A percentile compares a stretch with the other conserved stretches of the same genome.
Conservation (phyloP, 2,329 filamentous ascomycete species). For the Cylindrodendrum hubeiense region DNA sequence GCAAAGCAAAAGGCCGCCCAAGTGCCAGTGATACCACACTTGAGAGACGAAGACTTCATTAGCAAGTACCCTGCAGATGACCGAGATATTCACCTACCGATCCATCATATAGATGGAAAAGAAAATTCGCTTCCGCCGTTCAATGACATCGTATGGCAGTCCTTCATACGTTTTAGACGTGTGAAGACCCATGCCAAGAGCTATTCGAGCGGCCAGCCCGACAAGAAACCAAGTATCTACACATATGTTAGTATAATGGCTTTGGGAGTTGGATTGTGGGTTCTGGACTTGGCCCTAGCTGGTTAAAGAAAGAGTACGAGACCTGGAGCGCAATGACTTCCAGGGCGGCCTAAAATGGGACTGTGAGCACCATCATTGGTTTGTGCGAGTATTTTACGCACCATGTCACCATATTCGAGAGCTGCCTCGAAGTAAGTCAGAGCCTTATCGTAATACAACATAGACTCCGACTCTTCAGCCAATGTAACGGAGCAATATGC, state of each 20-base stretch:
- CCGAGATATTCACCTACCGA: slow-evolving; percentile 40
- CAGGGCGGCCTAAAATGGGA: slow-evolving; percentile 50
- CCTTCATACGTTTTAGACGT: slow-evolving; percentile 50
- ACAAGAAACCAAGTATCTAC: slow-evolving; percentile 61
- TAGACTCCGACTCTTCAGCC: slow-evolving; percentile 57
- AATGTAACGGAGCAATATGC: slow-evolving; percentile 57
- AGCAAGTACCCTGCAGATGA: not conserved
- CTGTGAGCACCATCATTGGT: not conserved
- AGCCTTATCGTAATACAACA: slow-evolving; percentile 58
- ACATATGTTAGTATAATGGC: not conserved
- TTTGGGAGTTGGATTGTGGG: not conserved
- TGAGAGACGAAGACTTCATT: not conserved
- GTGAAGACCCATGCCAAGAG: slow-evolving; percentile 58
- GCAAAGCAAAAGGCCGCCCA: slow-evolving; percentile 59
- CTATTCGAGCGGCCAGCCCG: slow-evolving; percentile 57
- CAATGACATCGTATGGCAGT: slow-evolving; percentile 47
- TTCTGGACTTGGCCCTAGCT: slow-evolving; percentile 58
- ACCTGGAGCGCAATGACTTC: slow-evolving; percentile 60
- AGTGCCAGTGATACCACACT: slow-evolving; percentile 59
- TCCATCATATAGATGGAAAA: slow-evolving; percentile 65
- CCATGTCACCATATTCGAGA: slow-evolving; percentile 54
- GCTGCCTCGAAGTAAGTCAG: slow-evolving; percentile 55
- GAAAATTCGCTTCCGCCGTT: slow-evolving; percentile 58
- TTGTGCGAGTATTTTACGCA: slow-evolving; percentile 27
- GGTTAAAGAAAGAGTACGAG: slow-evolving; percentile 62